Conservation (phyloP, 73 alveolate genomes). For the Stentor coeruleus region DNA sequence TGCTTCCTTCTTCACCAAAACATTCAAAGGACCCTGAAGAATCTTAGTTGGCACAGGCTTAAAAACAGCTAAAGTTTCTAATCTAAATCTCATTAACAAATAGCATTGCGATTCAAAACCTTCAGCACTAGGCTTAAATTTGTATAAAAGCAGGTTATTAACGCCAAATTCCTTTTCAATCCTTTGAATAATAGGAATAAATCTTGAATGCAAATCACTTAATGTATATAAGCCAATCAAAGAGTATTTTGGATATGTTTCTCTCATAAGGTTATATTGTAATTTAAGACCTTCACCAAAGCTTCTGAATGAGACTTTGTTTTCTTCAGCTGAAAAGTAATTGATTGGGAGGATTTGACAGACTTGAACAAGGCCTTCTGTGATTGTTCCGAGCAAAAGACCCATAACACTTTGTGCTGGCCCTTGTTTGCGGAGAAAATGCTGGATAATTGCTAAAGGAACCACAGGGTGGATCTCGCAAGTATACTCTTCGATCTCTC, state of each 20-base stretch:
- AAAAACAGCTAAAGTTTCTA: constrained; percentile 1
- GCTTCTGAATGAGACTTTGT: neutral
- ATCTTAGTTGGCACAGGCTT: constrained; percentile 7
- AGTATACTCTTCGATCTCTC: neutral
- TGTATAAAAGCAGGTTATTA: neutral
- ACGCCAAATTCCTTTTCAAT: neutral
- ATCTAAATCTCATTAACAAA: neutral
- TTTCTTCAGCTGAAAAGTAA: neutral
- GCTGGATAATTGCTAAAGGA: constrained; percentile 5
- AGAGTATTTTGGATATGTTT: constrained; percentile 18
- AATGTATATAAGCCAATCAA: neutral
- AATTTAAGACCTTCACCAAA: constrained; percentile 2
- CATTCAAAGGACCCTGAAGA: neutral
- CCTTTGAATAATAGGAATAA: neutral
- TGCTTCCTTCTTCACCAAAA: constrained; percentile 4
- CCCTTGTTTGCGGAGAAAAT: neutral
- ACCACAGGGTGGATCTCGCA: constrained; percentile 19
- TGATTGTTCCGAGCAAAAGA: neutral
- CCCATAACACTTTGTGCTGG: neutral
- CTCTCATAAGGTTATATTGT: constrained; percentile 5
- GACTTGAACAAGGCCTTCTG: constrained; percentile 19
- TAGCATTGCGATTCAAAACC: constrained; percentile 12
- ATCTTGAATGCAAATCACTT: neutral
- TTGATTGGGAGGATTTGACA: neutral
- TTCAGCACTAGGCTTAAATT: neutral